A percentile compares a stretch with the other conserved stretches of the same genome.
phyloP scores from a whole-genome alignment of 140 eudicot species.

The Ambrosia hybrid region DNA sequence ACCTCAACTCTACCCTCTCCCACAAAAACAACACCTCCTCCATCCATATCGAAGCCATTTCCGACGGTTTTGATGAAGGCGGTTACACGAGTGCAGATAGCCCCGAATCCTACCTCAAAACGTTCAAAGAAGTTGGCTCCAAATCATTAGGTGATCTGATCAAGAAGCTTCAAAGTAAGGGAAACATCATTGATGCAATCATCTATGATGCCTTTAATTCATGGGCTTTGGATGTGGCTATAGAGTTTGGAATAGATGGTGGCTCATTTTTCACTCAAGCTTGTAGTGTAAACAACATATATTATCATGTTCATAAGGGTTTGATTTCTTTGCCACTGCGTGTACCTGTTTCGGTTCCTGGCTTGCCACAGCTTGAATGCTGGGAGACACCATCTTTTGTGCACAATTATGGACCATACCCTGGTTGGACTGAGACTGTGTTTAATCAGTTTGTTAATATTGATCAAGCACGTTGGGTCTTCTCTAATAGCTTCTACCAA shows the following conservation, averaged over 20 bases:
- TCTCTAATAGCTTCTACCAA: slow-evolving; percentile 42
- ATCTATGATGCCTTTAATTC: slow-evolving; percentile 30
- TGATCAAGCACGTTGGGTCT: slow-evolving; percentile 19
- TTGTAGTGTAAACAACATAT: slow-evolving; percentile 28
- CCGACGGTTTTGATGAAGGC: slow-evolving; percentile 32
- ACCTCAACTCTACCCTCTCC: background rate
- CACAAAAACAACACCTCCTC: slow-evolving; percentile 17
- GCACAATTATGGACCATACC: too few species aligned
- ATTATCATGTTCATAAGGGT: slow-evolving; percentile 29
- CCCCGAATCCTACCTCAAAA: background rate
- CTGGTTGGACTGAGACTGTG: too few species aligned
- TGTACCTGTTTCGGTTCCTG: slow-evolving; percentile 28
- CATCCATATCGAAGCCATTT: slow-evolving; percentile 11
- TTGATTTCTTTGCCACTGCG: slow-evolving; percentile 19
- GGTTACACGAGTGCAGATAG: slow-evolving; percentile 16
- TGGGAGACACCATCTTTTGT: slow-evolving; percentile 37
- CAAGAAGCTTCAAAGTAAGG: slow-evolving; percentile 15
- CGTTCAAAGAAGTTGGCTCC: slow-evolving; percentile 16
- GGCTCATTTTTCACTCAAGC: slow-evolving; percentile 56
- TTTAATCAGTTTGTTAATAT: too few species aligned
- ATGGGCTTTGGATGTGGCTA: slow-evolving; percentile 30
- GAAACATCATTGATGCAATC: slow-evolving; percentile 14
- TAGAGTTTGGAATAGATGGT: slow-evolving; percentile 8
- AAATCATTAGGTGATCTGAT: slow-evolving; percentile 14
- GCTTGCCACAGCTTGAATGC: slow-evolving; percentile 24